Conservation (phyloP, 169 alveolate species). For the Ichthyophthirius multifiliis region DNA sequence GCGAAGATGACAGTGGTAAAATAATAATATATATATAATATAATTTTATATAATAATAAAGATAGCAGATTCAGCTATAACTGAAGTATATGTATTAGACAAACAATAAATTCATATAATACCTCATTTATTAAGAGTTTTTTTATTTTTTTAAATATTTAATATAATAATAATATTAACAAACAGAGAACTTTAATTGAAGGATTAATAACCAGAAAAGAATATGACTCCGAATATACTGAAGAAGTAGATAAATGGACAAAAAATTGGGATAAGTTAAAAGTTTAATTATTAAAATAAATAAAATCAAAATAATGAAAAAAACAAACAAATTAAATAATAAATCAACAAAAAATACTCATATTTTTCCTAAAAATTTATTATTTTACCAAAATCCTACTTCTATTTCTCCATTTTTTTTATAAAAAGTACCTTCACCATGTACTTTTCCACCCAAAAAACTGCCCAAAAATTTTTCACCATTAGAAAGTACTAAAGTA, state of each 20-base stretch:
- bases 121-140: constrained; percentile 9
- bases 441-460: constrained; percentile 5
- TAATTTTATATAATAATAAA: neutral
- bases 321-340: too few species aligned
- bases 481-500: neutral
- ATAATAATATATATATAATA: neutral
- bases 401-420: constrained; percentile 16
- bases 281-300: neutral
- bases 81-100: constrained; percentile 31
- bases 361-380: constrained; percentile 23
- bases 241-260: neutral
- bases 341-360: too few species aligned
- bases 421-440: constrained; percentile 32
- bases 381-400: constrained; percentile 18
- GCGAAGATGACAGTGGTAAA: constrained; percentile 30
- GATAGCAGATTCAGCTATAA: constrained; percentile 37
- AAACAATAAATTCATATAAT: constrained; percentile 25
- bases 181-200: neutral
- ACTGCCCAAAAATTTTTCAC: constrained; percentile 20
- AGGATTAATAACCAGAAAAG: constrained; percentile 6
- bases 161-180: neutral
- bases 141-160: too few species aligned
- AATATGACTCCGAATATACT: constrained; percentile 7
- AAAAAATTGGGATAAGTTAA: neutral
- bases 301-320: neutral